Conservation (phyloP, 1,284 basidiomycete genomes). For the Puccinia triticina region DNA sequence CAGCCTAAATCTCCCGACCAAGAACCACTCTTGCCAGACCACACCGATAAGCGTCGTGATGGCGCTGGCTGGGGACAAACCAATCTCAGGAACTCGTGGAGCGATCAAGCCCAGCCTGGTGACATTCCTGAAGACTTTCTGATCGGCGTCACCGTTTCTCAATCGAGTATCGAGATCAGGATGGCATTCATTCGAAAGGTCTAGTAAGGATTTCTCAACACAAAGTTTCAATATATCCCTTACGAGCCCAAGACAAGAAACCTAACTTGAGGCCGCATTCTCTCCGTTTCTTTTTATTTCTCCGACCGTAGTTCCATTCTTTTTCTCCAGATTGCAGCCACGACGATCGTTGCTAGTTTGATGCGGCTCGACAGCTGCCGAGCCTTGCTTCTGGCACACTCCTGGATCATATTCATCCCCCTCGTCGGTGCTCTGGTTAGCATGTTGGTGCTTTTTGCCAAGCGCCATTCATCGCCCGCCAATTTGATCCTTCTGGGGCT, state of each 20-base stretch:
- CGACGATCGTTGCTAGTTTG: constrained; percentile 32
- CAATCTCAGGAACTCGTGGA: constrained; percentile 34
- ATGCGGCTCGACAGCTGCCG: constrained; percentile 31
- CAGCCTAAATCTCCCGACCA: constrained; percentile 36
- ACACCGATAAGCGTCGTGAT: constrained; percentile 25
- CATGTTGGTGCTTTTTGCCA: constrained; percentile 45
- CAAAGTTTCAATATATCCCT: neutral
- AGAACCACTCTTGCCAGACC: constrained; percentile 32
- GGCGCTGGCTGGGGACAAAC: constrained; percentile 10
- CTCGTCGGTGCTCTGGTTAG: constrained; percentile 34
- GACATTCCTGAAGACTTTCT: constrained; percentile 43
- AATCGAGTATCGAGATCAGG: constrained; percentile 46
- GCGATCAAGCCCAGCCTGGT: constrained; percentile 19
- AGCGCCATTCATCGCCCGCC: constrained; percentile 43
- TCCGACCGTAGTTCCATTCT: constrained; percentile 32
- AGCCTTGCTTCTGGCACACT: constrained; percentile 34
- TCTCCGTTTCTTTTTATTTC: constrained; percentile 16
- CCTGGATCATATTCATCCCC: constrained; percentile 49
- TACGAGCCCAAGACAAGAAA: neutral
- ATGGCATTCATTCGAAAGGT: constrained; percentile 51
- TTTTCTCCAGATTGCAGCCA: constrained; percentile 49
- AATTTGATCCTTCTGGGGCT: constrained; percentile 41
- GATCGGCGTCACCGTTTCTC: constrained; percentile 44
- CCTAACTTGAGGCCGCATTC: neutral
- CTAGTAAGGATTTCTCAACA: constrained; percentile 26